These are phyloP conservation scores for Globisporangium middletonii DNA, from an alignment of 352 stramenopile species.

Conservation along the genomic window DNA sequence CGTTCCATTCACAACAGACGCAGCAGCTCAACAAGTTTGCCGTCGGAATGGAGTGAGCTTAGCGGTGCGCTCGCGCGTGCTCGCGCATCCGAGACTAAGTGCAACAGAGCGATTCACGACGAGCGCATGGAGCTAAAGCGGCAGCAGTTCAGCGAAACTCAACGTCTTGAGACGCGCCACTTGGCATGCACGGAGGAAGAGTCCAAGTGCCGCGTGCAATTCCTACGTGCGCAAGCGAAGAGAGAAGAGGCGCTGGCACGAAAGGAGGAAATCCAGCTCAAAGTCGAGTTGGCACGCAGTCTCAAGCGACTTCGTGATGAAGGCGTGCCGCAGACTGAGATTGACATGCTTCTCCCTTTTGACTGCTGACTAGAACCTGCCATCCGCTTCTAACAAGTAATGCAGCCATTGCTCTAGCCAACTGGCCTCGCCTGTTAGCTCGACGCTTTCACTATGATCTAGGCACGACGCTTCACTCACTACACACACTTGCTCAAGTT, in stretches of 20 bases:
- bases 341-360: slow-evolving; percentile 13
- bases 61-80: neutral
- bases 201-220: slow-evolving; percentile 1
- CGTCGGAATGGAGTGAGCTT: slow-evolving; percentile 12
- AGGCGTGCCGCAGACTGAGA: slow-evolving; percentile 12
- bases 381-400: slow-evolving; percentile 18
- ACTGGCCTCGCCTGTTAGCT: too few relatives aligned
- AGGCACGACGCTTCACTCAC: too few relatives aligned
- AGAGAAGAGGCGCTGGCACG: slow-evolving; percentile 1
- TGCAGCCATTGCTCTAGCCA: slow-evolving; percentile 8
- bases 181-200: slow-evolving; percentile 9
- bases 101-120: slow-evolving; percentile 3
- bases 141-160: slow-evolving; percentile 2
- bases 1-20: neutral
- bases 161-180: slow-evolving; percentile 6
- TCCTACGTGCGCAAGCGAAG: slow-evolving; percentile 6
- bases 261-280: slow-evolving; percentile 9
- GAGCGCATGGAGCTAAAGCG: slow-evolving; percentile 8
- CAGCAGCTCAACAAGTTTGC: neutral
- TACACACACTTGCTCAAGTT: too few relatives aligned
- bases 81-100: slow-evolving; percentile 1
- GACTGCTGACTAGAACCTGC: slow-evolving; percentile 3
- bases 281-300: slow-evolving; percentile 8
- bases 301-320: slow-evolving; percentile 15
- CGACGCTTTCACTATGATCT: too few relatives aligned